phyloP scores from a whole-genome alignment of 1,284 basidiomycete species.

The Irpex rosettiformis region DNA sequence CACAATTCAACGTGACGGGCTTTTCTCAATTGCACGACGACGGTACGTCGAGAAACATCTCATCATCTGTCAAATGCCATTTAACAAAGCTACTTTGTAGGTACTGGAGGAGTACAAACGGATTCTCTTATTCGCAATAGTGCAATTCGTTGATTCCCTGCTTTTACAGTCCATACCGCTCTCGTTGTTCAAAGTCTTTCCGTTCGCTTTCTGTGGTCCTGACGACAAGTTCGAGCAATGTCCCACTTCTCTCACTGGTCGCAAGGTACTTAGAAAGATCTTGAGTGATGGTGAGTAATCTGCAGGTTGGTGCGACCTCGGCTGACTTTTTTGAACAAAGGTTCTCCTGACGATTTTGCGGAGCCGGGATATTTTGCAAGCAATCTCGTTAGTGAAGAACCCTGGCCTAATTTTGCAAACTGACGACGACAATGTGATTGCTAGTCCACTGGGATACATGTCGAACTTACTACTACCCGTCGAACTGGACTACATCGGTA shows the following conservation, averaged over 20 bases:
- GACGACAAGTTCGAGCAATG: constrained; percentile 44
- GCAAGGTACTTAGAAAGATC: constrained; percentile 43
- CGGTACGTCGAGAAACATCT: constrained; percentile 42
- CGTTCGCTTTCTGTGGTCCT: constrained; percentile 44
- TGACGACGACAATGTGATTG: background rate
- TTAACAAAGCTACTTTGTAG: background rate
- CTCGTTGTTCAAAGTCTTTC: constrained; percentile 61
- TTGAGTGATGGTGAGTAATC: constrained; percentile 38
- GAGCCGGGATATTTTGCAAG: constrained; percentile 63
- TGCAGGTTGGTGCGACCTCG: background rate
- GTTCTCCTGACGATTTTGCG: constrained; percentile 54
- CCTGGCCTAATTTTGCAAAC: background rate
- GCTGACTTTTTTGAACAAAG: constrained; percentile 24
- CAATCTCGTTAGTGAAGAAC: constrained; percentile 40
- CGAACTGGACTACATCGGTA: constrained; percentile 54
- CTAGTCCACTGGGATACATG: constrained; percentile 52
- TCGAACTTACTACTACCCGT: constrained; percentile 56
- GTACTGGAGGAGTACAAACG: constrained; percentile 17
- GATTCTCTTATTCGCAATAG: background rate
- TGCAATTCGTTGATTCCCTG: background rate
- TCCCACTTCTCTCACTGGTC: constrained; percentile 38
- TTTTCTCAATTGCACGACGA: constrained; percentile 63
- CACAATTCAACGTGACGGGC: constrained; percentile 47
- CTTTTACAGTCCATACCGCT: constrained; percentile 44
- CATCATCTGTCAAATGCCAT: background rate